phyloP scores from a whole-genome alignment of 2,329 filamentous ascomycete species.

The Botrytis hyacinthi region DNA sequence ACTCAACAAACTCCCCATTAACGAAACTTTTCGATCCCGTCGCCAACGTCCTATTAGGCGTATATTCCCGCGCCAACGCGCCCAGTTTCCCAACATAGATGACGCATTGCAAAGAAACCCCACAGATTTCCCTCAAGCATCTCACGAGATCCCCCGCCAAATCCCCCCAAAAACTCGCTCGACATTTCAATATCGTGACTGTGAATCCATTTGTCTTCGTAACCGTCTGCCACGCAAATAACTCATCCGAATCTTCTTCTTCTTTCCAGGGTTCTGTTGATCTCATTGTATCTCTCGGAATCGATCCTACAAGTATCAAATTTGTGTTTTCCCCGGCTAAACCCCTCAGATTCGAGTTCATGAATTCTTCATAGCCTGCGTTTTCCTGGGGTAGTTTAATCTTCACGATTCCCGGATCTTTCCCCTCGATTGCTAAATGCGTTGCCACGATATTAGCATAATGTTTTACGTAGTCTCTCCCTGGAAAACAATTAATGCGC shows the following conservation, averaged over 20 bases:
- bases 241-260: neutral
- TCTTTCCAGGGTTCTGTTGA: neutral
- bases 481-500: slow-evolving; percentile 4
- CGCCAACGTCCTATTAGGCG: neutral
- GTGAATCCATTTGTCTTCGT: neutral
- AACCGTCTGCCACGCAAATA: neutral
- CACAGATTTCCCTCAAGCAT: neutral
- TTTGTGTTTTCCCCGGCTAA: neutral
- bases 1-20: neutral
- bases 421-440: neutral
- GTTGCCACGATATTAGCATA: slow-evolving; percentile 3
- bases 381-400: neutral
- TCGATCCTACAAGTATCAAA: neutral
- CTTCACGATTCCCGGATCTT: neutral
- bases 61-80: neutral
- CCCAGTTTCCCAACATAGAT: neutral
- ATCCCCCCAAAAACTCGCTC: neutral
- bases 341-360: neutral
- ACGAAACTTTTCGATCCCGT: neutral
- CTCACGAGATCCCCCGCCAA: neutral
- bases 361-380: neutral
- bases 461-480: neutral
- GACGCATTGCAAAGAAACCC: neutral
- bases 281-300: neutral
- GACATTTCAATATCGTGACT: neutral